Conservation (phyloP, 768 basidiomycete species). For the Rhodotorula paludigena region DNA sequence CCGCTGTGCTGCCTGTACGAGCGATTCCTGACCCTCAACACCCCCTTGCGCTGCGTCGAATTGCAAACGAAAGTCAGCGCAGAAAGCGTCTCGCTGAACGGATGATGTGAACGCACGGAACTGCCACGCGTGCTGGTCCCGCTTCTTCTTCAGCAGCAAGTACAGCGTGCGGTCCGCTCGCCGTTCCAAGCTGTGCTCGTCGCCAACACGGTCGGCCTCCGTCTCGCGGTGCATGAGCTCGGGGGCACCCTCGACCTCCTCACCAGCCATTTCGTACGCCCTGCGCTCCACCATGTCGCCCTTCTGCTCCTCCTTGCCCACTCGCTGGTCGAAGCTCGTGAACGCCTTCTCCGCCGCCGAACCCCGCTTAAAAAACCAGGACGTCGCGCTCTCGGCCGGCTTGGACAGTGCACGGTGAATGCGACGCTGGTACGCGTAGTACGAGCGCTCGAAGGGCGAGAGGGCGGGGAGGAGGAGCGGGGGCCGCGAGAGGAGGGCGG, state of each 20-base stretch:
- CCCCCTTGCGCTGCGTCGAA: slow-evolving; percentile 41
- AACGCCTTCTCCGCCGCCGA: slow-evolving; percentile 46
- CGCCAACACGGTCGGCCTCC: slow-evolving; percentile 58
- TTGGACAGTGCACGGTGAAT: slow-evolving; percentile 38
- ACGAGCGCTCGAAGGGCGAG: slow-evolving; percentile 38
- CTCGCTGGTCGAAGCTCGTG: slow-evolving; percentile 42
- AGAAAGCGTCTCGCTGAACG: not conserved
- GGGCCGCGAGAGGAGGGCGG: slow-evolving; percentile 39
- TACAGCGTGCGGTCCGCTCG: slow-evolving; percentile 81
- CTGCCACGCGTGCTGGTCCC: slow-evolving; percentile 60
- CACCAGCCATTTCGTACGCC: slow-evolving; percentile 47
- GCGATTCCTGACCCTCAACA: slow-evolving; percentile 32
- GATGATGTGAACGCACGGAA: slow-evolving; percentile 36
- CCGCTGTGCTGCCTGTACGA: slow-evolving; percentile 64
- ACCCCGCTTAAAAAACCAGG: slow-evolving; percentile 42
- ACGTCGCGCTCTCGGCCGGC: slow-evolving; percentile 24
- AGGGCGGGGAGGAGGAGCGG: slow-evolving; percentile 37
- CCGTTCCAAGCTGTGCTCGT: slow-evolving; percentile 72
- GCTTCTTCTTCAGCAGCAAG: slow-evolving; percentile 62
- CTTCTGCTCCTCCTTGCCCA: slow-evolving; percentile 39
- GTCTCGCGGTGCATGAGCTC: slow-evolving; percentile 44
- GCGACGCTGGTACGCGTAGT: slow-evolving; percentile 42
- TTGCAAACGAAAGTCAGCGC: not conserved
- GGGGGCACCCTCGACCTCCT: slow-evolving; percentile 56
- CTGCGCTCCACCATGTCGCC: slow-evolving; percentile 54